Evolutionary conservation across 163 green algal species (phyloP).

Genomic region (Scenedesmus sp.): DNA sequence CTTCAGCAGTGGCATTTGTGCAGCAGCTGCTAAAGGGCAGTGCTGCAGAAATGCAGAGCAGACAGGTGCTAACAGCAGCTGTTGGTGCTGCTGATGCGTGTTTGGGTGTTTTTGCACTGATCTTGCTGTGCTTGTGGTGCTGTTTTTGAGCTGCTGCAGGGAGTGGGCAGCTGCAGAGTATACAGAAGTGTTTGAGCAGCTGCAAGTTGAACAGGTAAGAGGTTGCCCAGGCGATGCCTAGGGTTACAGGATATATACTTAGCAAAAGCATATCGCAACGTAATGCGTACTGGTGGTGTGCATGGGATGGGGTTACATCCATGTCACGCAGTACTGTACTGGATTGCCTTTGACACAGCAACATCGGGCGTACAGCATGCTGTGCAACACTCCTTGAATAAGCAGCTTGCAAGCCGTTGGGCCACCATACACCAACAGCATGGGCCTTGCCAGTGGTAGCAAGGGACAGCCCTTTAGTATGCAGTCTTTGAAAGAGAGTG

Average conservation of each 20-base stretch:
- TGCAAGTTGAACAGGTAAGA: conserved; percentile 14
- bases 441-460: too few species aligned
- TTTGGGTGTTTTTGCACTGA: background rate
- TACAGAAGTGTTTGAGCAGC: background rate
- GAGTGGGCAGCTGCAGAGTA: background rate
- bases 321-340: too few species aligned
- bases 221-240: background rate
- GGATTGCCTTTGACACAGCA: too few species aligned
- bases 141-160: background rate
- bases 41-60: background rate
- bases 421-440: too few species aligned
- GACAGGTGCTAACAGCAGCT: background rate
- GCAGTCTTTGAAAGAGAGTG: too few species aligned
- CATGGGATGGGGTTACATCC: too few species aligned
- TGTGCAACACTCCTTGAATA: too few species aligned
- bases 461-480: too few species aligned
- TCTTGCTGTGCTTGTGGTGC: background rate
- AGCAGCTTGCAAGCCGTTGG: too few species aligned
- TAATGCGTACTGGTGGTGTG: too few species aligned
- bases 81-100: background rate
- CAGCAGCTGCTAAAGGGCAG: background rate
- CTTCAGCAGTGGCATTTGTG: background rate
- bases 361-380: too few species aligned
- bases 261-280: too few species aligned
- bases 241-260: background rate